These are phyloP conservation scores for Blumeria hordei DNA, from an alignment of 2,329 filamentous ascomycete genomes.

Conservation along the genomic window DNA sequence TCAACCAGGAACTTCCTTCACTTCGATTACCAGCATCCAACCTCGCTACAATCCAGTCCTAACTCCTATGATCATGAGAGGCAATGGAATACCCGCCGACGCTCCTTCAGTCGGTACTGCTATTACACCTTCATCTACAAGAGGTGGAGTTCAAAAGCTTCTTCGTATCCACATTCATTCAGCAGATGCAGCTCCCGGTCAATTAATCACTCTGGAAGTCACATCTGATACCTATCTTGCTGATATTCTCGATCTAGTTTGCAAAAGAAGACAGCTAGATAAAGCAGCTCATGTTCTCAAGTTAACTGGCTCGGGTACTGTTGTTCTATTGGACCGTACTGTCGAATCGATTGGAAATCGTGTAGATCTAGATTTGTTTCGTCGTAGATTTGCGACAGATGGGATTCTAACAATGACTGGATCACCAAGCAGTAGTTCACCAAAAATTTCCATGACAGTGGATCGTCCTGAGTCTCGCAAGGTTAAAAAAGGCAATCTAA, in stretches of 20 bases:
- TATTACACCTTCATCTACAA: slow-evolving; percentile 15
- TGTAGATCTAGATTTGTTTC: slow-evolving; percentile 49
- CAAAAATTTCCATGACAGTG: slow-evolving; percentile 30
- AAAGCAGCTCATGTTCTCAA: slow-evolving; percentile 61
- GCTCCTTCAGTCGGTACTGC: slow-evolving; percentile 21
- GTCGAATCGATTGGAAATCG: slow-evolving; percentile 57
- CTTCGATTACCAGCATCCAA: slow-evolving; percentile 16
- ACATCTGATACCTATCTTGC: slow-evolving; percentile 67
- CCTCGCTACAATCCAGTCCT: slow-evolving; percentile 30
- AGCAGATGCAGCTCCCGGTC: slow-evolving; percentile 45
- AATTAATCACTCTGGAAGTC: slow-evolving; percentile 48
- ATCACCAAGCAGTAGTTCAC: slow-evolving; percentile 41
- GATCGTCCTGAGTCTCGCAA: slow-evolving; percentile 20
- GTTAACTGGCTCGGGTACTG: slow-evolving; percentile 46
- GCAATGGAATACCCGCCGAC: slow-evolving; percentile 29
- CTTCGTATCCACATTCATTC: slow-evolving; percentile 48
- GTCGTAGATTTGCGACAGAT: slow-evolving; percentile 52
- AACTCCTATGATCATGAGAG: slow-evolving; percentile 28
- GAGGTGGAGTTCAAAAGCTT: slow-evolving; percentile 39
- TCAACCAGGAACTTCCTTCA: slow-evolving; percentile 9
- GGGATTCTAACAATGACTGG: slow-evolving; percentile 43
- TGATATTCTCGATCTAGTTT: slow-evolving; percentile 57
- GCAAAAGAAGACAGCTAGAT: slow-evolving; percentile 53
- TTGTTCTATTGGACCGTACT: slow-evolving; percentile 53
- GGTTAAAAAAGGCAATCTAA: slow-evolving; percentile 27